Evolutionary conservation across 768 basidiomycete genomes (phyloP).

Genomic region (Gautieria morchelliformis): DNA sequence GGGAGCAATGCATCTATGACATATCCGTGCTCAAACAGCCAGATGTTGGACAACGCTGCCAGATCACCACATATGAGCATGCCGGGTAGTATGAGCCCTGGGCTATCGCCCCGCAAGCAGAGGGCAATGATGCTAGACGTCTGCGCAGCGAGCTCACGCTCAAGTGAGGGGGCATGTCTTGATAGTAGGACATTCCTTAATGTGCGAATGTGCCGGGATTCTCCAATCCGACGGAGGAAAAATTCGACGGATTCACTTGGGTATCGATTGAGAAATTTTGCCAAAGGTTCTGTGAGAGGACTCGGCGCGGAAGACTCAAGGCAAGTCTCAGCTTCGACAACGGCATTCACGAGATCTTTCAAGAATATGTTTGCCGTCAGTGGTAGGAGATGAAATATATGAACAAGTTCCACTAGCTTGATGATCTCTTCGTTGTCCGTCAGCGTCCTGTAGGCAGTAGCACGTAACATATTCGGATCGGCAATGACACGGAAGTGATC

Average conservation of each 20-base stretch:
- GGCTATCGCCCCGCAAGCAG: constrained; percentile 42
- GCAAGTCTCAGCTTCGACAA: constrained; percentile 86
- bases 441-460: constrained; percentile 69
- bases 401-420: constrained; percentile 89
- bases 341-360: constrained; percentile 72
- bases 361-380: constrained; percentile 90
- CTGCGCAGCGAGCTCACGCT: constrained; percentile 56
- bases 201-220: constrained; percentile 74
- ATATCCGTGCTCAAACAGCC: constrained; percentile 59
- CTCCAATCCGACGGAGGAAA: constrained; percentile 70
- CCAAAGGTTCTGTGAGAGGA: constrained; percentile 89
- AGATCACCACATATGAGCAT: constrained; percentile 74
- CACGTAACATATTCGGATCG: constrained; percentile 75
- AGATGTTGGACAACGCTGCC: constrained; percentile 50
- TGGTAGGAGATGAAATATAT: constrained; percentile 94
- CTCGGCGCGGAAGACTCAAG: constrained; percentile 85
- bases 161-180: constrained; percentile 61
- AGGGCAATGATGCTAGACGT: constrained; percentile 42
- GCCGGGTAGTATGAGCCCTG: constrained; percentile 50
- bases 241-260: constrained; percentile 77
- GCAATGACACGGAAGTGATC: constrained; percentile 94
- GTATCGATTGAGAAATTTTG: constrained; percentile 86
- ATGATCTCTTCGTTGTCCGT: constrained; percentile 86
- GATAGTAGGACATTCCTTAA: constrained; percentile 76
- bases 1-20: constrained; percentile 63